Evolutionary conservation across 345 rosid species (phyloP), one percentile per base, ranked within the genome.

Genomic region (Aquilaria yunnanensis): DNA sequence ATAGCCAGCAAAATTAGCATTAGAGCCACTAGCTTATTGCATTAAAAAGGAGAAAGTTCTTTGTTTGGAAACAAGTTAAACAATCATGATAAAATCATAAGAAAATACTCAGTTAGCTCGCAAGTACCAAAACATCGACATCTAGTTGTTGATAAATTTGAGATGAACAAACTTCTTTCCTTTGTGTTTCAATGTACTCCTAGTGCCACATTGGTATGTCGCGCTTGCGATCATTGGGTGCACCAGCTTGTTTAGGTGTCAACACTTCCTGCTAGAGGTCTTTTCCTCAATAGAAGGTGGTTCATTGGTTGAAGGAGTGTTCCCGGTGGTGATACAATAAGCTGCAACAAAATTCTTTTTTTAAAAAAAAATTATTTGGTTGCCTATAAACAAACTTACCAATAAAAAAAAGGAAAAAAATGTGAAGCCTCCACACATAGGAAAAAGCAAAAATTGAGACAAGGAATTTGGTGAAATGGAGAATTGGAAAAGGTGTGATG

Each of bases 121-220:
- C 23, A 59, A 47, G 57, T 82, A 83, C 93, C 89, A 83, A 73
- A 61, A 70, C 76, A 70, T 81, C 83, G 9, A 69, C 58, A 46
- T 70, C 67, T 54, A 86, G 67, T 61, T 69, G 63, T 72, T 81
- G 81, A 23, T 67, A 75, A 60, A 70, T 75, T n/a, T 50, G 78
- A 67, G 70, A 61, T 4, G 76, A 70, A 63, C 63, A 47, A 62
- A 71, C 77, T 78, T 83, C 93, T 60, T 78, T 80, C 94, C 94
- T 82, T 72, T 72, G 71, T 74, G 72, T 84, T 14, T 54, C 58
- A 30, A 87, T 68, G 66, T 84, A 87, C 69, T 80, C 94, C 37
- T 70, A 78, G 63, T 87, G 88, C 51, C 88, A 78, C 85, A 84
- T 78, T 0, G 85, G 88, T 47, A 78, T 77, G 49, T 75, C 83